Evolutionary conservation across 1,139 yeast genomes (phyloP).

Genomic region (Spathaspora sp.): DNA sequence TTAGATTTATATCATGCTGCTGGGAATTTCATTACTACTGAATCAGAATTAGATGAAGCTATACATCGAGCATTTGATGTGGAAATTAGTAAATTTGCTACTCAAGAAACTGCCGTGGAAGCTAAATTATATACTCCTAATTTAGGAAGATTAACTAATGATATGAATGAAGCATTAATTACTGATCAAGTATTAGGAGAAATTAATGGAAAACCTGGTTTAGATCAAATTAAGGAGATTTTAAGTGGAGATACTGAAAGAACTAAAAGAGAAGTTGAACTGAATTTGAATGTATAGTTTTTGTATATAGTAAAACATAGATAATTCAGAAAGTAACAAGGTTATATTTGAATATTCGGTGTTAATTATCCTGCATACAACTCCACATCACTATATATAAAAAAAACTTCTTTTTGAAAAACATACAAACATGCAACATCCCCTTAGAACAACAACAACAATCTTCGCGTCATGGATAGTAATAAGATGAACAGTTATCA

Average conservation of each 20-base stretch:
- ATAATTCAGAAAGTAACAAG: too few species aligned
- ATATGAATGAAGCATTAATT: conserved; percentile 34
- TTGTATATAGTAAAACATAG: background rate
- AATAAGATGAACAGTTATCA: conserved; percentile 23
- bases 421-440: background rate
- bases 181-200: conserved; percentile 39
- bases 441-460: background rate
- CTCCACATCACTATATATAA: background rate
- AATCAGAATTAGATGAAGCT: conserved; percentile 57
- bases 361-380: background rate
- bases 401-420: background rate
- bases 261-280: conserved; percentile 38
- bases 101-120: conserved; percentile 33
- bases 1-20: conserved; percentile 74
- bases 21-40: conserved; percentile 62
- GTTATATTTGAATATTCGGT: too few species aligned
- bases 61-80: conserved; percentile 58
- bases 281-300: conserved; percentile 19
- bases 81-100: conserved; percentile 38
- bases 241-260: conserved; percentile 39
- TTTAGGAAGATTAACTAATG: conserved; percentile 27
- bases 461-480: background rate
- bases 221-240: conserved; percentile 43
- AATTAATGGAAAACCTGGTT: conserved; percentile 47
- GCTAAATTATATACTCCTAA: conserved; percentile 26